Evolutionary conservation across 1,284 basidiomycete genomes (phyloP).

Genomic region (Apiotrichum domesticum): DNA sequence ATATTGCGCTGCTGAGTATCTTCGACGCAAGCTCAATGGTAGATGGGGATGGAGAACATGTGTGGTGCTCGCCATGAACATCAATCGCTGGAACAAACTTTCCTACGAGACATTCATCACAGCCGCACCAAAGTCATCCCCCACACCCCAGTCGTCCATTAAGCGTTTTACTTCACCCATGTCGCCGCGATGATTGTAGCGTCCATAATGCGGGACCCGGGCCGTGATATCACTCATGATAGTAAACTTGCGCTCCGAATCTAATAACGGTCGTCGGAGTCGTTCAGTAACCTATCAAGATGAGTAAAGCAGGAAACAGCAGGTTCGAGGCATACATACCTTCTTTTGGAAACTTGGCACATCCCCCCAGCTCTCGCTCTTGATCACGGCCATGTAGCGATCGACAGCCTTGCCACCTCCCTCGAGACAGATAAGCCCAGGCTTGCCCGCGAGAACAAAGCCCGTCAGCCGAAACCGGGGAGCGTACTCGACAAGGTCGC

Average conservation of each 20-base stretch:
- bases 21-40: no score
- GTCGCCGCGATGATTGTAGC: constrained; percentile 47
- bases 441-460: constrained; percentile 49
- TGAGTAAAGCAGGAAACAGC: neutral
- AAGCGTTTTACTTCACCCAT: constrained; percentile 48
- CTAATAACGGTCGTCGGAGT: constrained; percentile 33
- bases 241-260: constrained; percentile 33
- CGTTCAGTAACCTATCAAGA: constrained; percentile 45
- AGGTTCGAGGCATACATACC: constrained; percentile 21
- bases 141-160: constrained; percentile 46
- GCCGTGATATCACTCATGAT: constrained; percentile 47
- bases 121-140: constrained; percentile 43
- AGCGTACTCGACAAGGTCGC: constrained; percentile 46
- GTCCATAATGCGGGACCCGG: constrained; percentile 42
- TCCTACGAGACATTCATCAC: constrained; percentile 29
- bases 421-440: constrained; percentile 48
- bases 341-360: constrained; percentile 50
- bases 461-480: constrained; percentile 43
- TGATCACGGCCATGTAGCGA: constrained; percentile 47
- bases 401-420: constrained; percentile 41
- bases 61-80: neutral
- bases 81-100: no score
- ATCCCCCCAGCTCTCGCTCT: constrained; percentile 48
- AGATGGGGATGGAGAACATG: no score
- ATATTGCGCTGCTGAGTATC: no score